Percentiles rank a stretch among this genome's conserved stretches.
Conservation (phyloP, 1,284 basidiomycete genomes). For the Cryptococcus sp. region DNA sequence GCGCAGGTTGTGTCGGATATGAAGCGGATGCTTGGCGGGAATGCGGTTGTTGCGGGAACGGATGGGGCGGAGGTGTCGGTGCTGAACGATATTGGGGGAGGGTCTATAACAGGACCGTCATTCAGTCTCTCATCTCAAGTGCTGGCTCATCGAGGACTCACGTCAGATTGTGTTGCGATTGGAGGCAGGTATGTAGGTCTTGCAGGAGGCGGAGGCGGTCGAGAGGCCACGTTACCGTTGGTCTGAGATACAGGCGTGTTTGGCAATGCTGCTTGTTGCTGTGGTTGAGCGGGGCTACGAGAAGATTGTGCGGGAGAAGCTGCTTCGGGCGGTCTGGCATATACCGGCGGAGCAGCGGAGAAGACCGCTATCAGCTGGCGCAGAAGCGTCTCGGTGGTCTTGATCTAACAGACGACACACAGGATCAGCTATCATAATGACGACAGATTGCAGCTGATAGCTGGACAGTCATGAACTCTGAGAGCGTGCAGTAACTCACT, state of each 20-base stretch:
- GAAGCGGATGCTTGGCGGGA: conserved; percentile 21
- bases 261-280: not conserved
- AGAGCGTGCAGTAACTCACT: conserved; percentile 57
- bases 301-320: conserved; percentile 10
- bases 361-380: conserved; percentile 63
- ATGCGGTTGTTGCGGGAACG: conserved; percentile 16
- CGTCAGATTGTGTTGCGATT: not conserved
- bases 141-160: not conserved
- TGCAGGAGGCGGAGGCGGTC: conserved; percentile 38
- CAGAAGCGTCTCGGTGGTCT: conserved; percentile 40
- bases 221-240: not conserved
- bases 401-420: conserved; percentile 56
- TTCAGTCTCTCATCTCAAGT: not conserved
- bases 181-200: conserved; percentile 21
- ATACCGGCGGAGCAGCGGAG: conserved; percentile 83
- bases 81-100: conserved; percentile 39
- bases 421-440: conserved; percentile 24
- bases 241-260: too few relatives aligned
- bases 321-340: conserved; percentile 69
- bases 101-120: conserved; percentile 3
- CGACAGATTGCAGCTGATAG: too few relatives aligned
- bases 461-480: not conserved
- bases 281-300: not conserved
- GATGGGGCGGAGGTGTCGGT: conserved; percentile 35
- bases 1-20: conserved; percentile 4